Base-by-base conservation (phyloP, 148 eudicot genomes). In the Tetragonia tetragonoides region DNA sequence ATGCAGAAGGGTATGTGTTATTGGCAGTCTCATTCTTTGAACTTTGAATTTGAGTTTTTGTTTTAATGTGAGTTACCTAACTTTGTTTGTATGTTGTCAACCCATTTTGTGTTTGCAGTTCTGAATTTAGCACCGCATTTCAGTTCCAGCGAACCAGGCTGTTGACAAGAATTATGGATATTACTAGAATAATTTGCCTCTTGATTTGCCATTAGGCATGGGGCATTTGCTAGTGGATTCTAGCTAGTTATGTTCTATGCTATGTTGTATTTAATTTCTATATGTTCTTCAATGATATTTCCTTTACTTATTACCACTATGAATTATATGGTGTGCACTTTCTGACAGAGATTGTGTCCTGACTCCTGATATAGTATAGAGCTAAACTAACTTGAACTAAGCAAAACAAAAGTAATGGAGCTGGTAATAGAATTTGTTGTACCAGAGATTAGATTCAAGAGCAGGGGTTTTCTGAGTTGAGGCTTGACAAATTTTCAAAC, bases 161-260 rank as follows among this genome's bases (percentile, higher is more conserved):
- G 54, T 15, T 54, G 77, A 28, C 59, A 67, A 68, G 23, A 73
- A 79, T 61, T 24, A 66, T 54, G 77, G 66, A 46, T 79, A 73
- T 53, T 66, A 41, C 24, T 79, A 79, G 28, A 79, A 79, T 79
- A 74, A 79, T 57, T 17, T 79, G 77, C 73, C 16, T 72, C 73
- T 56, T 20, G 42, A 4, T 70, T 49, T 8, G 49, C 71, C 74
- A 44, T 51, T 56, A 74, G 70, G 78, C 77, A 73, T 72, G 74
- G 59, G 74, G 40, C 23, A 47, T 56, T 20, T 74, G 72, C 78
- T 67, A 59, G 51, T 53, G 77, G 37, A 66, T 53, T 16, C 56
- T 56, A n/a, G 57, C n/a, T 39, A 53, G 51, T 56, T 17, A 54
- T 79, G 11, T 73, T 16, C 41, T 66, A 14, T 42, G n/a, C 11